A percentile compares a stretch with the other conserved stretches of the same genome.
Conservation (phyloP, 495 filamentous ascomycete genomes). For the Xanthoparmelia taractica region DNA sequence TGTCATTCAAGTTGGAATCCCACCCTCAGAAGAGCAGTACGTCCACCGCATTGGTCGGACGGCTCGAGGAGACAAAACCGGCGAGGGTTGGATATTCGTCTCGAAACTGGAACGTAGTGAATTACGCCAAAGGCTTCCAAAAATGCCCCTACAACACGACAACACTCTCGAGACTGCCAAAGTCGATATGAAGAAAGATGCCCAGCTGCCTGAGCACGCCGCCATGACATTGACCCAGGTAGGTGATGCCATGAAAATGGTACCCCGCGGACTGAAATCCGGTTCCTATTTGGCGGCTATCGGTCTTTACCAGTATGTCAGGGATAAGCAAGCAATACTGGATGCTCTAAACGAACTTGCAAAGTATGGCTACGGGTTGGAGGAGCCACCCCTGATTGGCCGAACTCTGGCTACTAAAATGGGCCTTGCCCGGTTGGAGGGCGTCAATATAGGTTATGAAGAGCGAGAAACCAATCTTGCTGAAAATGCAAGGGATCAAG, state of each 20-base stretch:
- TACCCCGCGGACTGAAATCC: conserved; percentile 36
- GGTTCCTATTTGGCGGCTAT: conserved; percentile 49
- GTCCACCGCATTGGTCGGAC: conserved; percentile 69
- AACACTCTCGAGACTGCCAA: conserved; percentile 43
- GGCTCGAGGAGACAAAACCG: conserved; percentile 64
- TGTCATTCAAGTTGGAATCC: conserved; percentile 61
- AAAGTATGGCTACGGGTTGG: conserved; percentile 53
- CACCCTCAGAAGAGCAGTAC: conserved; percentile 56
- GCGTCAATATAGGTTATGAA: conserved; percentile 39
- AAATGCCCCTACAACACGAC: conserved; percentile 60
- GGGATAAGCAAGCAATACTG: conserved; percentile 37
- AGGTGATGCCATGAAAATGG: conserved; percentile 31
- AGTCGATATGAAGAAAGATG: conserved; percentile 45
- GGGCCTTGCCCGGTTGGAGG: conserved; percentile 36
- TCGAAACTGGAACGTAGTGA: conserved; percentile 49
- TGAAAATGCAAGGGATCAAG: not conserved
- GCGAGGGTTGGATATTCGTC: conserved; percentile 73
- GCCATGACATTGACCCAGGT: conserved; percentile 35
- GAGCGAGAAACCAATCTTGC: not conserved
- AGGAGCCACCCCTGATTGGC: conserved; percentile 46
- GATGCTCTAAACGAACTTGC: conserved; percentile 55
- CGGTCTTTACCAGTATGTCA: conserved; percentile 31
- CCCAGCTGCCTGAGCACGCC: conserved; percentile 25
- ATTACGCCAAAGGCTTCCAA: conserved; percentile 42
- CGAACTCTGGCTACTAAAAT: conserved; percentile 39